phyloP scores from a whole-genome alignment of 257 asterid species.

The Salvia rosmarinus region DNA sequence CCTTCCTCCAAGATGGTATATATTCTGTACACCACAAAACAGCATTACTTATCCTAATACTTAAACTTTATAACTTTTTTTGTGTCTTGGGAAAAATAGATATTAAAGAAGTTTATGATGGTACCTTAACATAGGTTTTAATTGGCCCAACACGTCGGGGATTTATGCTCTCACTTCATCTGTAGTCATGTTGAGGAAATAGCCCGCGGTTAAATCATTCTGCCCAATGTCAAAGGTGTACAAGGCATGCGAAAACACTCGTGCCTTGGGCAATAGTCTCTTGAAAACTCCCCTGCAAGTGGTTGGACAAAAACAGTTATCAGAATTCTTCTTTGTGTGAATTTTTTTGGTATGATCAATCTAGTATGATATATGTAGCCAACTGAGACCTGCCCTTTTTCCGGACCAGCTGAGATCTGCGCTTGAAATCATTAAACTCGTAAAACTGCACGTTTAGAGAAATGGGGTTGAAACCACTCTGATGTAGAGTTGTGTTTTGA shows the following conservation, averaged over 20 bases:
- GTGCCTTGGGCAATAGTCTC: conserved; percentile 54
- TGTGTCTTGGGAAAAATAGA: not conserved
- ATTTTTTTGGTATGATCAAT: not conserved
- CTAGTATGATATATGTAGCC: not conserved
- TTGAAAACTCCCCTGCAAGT: conserved; percentile 55
- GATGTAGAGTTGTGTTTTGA: conserved; percentile 69
- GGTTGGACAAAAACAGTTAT: not conserved
- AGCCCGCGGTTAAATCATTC: conserved; percentile 78
- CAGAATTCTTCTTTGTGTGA: not conserved
- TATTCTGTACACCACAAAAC: conserved; percentile 40
- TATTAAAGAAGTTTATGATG: not conserved
- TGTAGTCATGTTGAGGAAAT: conserved; percentile 71
- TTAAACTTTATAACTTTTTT: no score
- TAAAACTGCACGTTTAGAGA: conserved; percentile 65
- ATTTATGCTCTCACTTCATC: conserved; percentile 71
- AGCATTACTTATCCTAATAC: not conserved
- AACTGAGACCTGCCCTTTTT: conserved; percentile 40
- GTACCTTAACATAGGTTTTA: conserved; percentile 66
- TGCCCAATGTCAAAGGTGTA: conserved; percentile 93
- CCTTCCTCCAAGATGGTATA: conserved; percentile 68
- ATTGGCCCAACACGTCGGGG: conserved; percentile 74
- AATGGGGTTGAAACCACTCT: conserved; percentile 85
- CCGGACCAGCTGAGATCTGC: conserved; percentile 61
- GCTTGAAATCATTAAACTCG: conserved; percentile 69
- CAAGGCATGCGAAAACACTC: conserved; percentile 54